These are phyloP conservation scores for Lojkania enalia DNA, from an alignment of 2,329 filamentous ascomycete genomes.

Conservation along the genomic window DNA sequence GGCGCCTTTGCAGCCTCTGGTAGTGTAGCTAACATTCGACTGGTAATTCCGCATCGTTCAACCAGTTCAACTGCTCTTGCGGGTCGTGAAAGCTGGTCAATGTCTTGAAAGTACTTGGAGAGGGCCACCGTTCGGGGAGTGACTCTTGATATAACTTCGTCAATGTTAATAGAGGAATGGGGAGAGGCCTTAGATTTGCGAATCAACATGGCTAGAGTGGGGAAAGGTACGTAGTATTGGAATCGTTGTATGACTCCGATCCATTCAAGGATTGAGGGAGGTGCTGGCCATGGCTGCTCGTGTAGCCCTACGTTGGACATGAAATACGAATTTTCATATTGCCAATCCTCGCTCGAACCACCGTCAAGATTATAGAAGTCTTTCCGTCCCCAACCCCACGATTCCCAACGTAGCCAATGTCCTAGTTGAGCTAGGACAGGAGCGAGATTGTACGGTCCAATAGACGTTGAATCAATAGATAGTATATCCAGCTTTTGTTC, in stretches of 20 bases:
- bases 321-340: constrained; percentile 57
- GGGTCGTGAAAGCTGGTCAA: constrained; percentile 46
- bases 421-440: constrained; percentile 79
- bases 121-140: constrained; percentile 67
- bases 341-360: constrained; percentile 56
- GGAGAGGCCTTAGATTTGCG: constrained; percentile 43
- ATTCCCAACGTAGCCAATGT: constrained; percentile 76
- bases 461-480: constrained; percentile 53
- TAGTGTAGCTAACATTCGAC: constrained; percentile 73
- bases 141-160: constrained; percentile 36
- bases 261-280: constrained; percentile 64
- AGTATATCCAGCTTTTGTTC: constrained; percentile 79
- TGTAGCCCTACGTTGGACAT: constrained; percentile 30
- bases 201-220: constrained; percentile 42
- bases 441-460: constrained; percentile 59
- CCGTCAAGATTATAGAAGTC: constrained; percentile 65
- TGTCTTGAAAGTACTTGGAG: constrained; percentile 65
- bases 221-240: constrained; percentile 37
- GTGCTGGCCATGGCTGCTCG: constrained; percentile 46
- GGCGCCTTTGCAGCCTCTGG: constrained; percentile 82
- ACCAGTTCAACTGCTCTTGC: constrained; percentile 73
- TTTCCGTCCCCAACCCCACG: constrained; percentile 59
- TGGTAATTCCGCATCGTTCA: constrained; percentile 68
- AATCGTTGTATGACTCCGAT: constrained; percentile 37
- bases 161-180: constrained; percentile 42